Base-by-base conservation (phyloP, 1,139 yeast species). In the Scheffersomyces parashehatae region DNA sequence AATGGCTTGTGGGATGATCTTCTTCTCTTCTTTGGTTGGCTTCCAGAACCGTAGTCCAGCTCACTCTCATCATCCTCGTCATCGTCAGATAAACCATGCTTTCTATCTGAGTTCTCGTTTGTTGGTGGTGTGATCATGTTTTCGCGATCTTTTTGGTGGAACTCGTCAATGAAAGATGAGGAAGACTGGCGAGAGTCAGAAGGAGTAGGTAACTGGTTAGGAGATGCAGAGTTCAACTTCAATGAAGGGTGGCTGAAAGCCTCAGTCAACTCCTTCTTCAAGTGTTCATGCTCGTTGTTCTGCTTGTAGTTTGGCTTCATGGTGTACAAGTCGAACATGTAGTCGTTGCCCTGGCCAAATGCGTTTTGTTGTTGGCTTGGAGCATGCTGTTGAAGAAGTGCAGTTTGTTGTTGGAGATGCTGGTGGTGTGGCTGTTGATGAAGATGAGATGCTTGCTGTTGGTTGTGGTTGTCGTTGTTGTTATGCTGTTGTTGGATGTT, bases 1-100 rank as follows among this genome's bases (percentile, higher is more conserved):
- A 72, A 60, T n/a, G 73, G 83, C 64, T 70, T 79, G 51, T 67
- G 62, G 13, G 66, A 55, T 14, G 67, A 59, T 48, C 70, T 62
- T 48, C 61, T 62, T 39, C 68, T 60, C 52, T 65, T 68, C 41
- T 57, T 60, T 3, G 43, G 39, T 24, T 48, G 52, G 10, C 11
- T 7, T 4, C 20, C 35, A 16, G 39, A 33, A 12, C 37, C 39
- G 31, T 40, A 29, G 11, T 16, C 20, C 15, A 35, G 34, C 29
- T 51, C 49, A 26, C 50, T 57, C 13, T 46, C 53, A 11, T 50
- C 50, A 28, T 49, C 47, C 35, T 52, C 54, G 13, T 49, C 52
- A 10, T 42, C 49, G 8, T 20, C 26, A 24, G 43, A 37, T 39
- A 54, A 32, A 42, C 53, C 29, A 30, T 41, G 41, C 16, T 36